Conservation (phyloP, 208 protist genomes). For the Naegleria fowleri region DNA sequence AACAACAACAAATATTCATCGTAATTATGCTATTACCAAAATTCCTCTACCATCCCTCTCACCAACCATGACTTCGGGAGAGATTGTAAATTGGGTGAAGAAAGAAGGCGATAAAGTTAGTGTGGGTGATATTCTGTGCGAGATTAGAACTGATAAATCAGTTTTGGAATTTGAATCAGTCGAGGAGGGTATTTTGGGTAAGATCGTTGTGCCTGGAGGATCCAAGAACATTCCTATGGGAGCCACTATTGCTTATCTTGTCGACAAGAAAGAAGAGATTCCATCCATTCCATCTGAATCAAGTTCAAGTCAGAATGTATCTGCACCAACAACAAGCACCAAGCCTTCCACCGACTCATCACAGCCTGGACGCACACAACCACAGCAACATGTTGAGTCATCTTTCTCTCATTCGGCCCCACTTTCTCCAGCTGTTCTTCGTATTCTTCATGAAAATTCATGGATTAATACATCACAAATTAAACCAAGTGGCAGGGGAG, state of each 20-base stretch:
- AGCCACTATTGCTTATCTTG: conserved; percentile 35
- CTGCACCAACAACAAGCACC: neutral
- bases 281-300: neutral
- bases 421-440: neutral
- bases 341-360: neutral
- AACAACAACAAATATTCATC: neutral
- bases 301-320: neutral
- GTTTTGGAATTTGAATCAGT: conserved; percentile 82
- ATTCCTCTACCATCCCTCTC: conserved; percentile 83
- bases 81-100: conserved; percentile 76
- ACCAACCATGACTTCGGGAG: conserved; percentile 88
- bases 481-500: neutral
- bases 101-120: conserved; percentile 76
- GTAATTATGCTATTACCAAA: neutral
- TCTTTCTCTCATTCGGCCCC: neutral
- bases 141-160: conserved; percentile 94
- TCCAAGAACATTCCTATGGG: conserved; percentile 58
- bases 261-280: neutral
- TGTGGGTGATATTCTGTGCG: conserved; percentile 75
- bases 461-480: neutral
- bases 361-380: neutral
- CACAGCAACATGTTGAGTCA: neutral
- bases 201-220: conserved; percentile 74
- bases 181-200: conserved; percentile 87
- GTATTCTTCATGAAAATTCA: neutral